Conservation (phyloP, 2,329 filamentous ascomycete genomes). For the Trichoderma sp. region DNA sequence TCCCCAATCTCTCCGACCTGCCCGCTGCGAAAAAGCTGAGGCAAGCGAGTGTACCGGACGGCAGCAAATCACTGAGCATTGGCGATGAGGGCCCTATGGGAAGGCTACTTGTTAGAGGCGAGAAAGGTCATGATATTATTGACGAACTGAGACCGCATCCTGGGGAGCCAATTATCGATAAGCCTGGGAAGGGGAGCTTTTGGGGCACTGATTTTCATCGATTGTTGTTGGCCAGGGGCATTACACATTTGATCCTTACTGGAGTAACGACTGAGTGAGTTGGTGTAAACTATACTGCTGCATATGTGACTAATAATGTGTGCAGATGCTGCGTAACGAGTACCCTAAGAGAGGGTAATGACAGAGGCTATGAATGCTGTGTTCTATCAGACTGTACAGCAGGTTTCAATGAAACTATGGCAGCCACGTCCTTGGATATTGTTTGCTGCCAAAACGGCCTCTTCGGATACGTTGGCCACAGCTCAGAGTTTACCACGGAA, state of each 20-base stretch:
- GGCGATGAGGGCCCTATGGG: slow-evolving; percentile 12
- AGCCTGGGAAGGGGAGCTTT: slow-evolving; percentile 16
- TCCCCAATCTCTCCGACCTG: not conserved
- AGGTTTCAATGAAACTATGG: not conserved
- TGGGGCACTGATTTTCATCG: slow-evolving; percentile 11
- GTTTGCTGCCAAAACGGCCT: not conserved
- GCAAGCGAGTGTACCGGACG: not conserved
- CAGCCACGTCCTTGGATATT: not conserved
- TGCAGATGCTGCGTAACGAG: slow-evolving; percentile 8
- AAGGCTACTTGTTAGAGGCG: not conserved
- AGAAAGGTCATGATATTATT: slow-evolving; percentile 10
- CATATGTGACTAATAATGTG: not conserved
- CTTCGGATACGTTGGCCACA: not conserved
- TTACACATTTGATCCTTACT: slow-evolving; percentile 9
- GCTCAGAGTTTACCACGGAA: not conserved
- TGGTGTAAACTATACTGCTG: not conserved
- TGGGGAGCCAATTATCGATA: slow-evolving; percentile 7
- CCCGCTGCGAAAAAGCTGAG: not conserved
- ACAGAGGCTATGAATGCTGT: slow-evolving; percentile 17
- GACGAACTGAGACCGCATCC: slow-evolving; percentile 1
- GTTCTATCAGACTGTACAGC: not conserved
- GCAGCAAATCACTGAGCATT: not conserved
- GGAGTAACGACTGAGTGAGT: not conserved
- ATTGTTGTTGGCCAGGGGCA: slow-evolving; percentile 7
- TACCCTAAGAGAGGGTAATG: not conserved